phyloP scores from a whole-genome alignment of 768 basidiomycete genomes.

The Coprinopsis strossmayeri region DNA sequence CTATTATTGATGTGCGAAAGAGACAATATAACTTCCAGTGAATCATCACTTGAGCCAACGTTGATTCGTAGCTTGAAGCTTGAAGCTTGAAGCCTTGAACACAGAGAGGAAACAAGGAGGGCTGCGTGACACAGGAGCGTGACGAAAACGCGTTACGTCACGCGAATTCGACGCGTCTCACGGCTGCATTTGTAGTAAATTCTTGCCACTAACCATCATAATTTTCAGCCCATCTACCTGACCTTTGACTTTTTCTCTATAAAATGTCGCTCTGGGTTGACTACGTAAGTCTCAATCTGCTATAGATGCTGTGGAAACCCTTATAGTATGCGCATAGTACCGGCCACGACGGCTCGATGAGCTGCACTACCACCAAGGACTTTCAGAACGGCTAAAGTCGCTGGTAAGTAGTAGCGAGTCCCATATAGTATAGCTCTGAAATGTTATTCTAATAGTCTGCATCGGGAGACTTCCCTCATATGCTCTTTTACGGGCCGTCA shows the following conservation, averaged over 20 bases:
- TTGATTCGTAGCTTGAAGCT: no score
- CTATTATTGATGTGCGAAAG: no score
- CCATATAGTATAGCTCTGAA: background rate
- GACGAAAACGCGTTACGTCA: constrained; percentile 5
- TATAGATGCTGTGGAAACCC: background rate
- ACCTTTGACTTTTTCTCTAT: background rate
- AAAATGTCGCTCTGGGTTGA: constrained; percentile 69
- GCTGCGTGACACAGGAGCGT: background rate
- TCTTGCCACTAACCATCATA: constrained; percentile 1
- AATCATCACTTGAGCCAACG: no score
- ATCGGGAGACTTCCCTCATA: constrained; percentile 93
- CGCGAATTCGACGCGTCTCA: background rate
- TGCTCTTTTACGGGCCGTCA: constrained; percentile 95
- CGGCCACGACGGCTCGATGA: constrained; percentile 80
- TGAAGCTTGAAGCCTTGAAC: no score
- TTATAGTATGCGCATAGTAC: constrained; percentile 55
- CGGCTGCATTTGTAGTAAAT: background rate
- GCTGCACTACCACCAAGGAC: constrained; percentile 80
- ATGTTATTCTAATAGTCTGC: constrained; percentile 48
- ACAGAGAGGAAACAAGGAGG: no score
- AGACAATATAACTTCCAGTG: no score
- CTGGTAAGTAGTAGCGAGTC: constrained; percentile 38
- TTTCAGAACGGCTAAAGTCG: constrained; percentile 75
- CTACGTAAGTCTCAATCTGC: constrained; percentile 29
- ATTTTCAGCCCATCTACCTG: background rate